Evolutionary conservation across 805 yeast species (phyloP), one percentile per base, ranked within the genome.

Genomic region (Tetrapisispora phaffii): DNA sequence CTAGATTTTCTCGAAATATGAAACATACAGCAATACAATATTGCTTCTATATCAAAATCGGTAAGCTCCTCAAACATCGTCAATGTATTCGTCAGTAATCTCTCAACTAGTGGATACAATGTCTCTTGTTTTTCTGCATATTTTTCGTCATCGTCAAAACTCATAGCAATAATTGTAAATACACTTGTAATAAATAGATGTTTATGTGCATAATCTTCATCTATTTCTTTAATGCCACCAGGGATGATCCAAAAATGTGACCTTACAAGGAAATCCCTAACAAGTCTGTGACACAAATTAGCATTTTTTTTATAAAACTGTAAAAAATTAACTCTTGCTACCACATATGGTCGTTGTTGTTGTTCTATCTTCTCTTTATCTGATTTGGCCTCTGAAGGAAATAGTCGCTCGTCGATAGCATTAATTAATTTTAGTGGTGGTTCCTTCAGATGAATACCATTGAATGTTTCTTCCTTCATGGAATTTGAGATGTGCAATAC

Each of bases 211-310:
- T 73, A 77, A 10, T 62, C 61, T 33, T 69, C 56, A 34, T 71
- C 66, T 12, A 77, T 68, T 28, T 68, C 69, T 32, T 68, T 73
- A n/a, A 76, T 67, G 5, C 80, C 81, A 10, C 80, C 81, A 1
- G 82, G 82, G 5, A 76, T 72, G 38, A 78, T 75, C 79, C 81
- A 78, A 54, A 73, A 75, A 52, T 75, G 80, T 3, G 82, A 76
- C 36, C 71, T 72, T 16, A 68, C 70, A 32, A 77, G 56, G 48
- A 77, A 78, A 23, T 72, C 71, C 45, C 68, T 66, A 0, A 76
- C 71, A 26, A 77, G 54, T 37, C 63, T 60, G 7, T 74, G 58
- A 50, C 78, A 74, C 6, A 76, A 55, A 9, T 52, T 49, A 47
- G 68, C 70, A 50, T 76, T 66, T 12, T 67, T 58, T 28, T 65